A percentile compares a stretch with the other conserved stretches of the same genome.
Conservation (phyloP, 306 rosid genomes). For the Inga leiocalycina region DNA sequence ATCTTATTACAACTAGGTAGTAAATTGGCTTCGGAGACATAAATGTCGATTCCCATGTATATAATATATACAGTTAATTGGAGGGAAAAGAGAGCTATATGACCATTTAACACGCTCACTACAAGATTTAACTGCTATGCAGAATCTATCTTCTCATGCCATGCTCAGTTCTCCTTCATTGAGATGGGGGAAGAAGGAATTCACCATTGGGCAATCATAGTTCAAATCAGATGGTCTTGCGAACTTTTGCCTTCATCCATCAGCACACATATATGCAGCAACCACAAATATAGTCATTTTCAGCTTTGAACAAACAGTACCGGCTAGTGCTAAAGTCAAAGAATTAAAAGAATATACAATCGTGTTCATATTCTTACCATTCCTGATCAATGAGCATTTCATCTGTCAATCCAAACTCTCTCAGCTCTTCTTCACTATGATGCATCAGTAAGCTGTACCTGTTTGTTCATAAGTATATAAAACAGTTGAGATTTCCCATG, state of each 20-base stretch:
- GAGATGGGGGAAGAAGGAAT: constrained; percentile 80
- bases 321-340: not conserved
- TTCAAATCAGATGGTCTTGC: constrained; percentile 86
- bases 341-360: not conserved
- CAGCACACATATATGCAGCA: not conserved
- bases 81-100: not conserved
- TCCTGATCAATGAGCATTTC: constrained; percentile 86
- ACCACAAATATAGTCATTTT: not conserved
- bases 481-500: not conserved
- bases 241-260: constrained; percentile 64
- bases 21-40: not conserved
- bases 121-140: not conserved
- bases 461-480: not conserved
- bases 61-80: not conserved
- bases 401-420: constrained; percentile 76
- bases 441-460: constrained; percentile 76
- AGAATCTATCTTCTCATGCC: not conserved
- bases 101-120: not conserved
- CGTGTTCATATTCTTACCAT: constrained; percentile 47
- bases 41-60: not conserved
- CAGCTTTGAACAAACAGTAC: too few relatives aligned
- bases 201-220: constrained; percentile 82
- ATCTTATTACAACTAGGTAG: not conserved
- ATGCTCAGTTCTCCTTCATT: constrained; percentile 39
- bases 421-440: constrained; percentile 70